Percentiles rank a stretch among this genome's conserved stretches.
Evolutionary conservation across 805 yeast species (phyloP).

Genomic region (Barnettozyma sucrosica): DNA sequence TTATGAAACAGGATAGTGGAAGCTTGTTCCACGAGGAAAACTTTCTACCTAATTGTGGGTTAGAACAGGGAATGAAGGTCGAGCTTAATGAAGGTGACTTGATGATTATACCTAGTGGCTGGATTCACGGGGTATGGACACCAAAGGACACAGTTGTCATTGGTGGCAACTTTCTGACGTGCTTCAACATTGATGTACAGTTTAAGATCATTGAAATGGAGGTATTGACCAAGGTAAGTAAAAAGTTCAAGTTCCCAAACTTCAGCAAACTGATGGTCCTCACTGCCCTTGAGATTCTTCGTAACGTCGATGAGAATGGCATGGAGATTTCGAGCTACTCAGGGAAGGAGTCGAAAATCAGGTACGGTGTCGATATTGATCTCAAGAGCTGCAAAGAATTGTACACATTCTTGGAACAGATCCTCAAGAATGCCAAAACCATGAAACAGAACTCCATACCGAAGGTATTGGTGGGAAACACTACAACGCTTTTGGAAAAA

Average conservation of each 20-base stretch:
- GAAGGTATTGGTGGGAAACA: slow-evolving; percentile 1
- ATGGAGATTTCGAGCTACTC: neutral
- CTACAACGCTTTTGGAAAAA: neutral
- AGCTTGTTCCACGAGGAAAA: slow-evolving; percentile 5
- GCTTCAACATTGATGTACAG: slow-evolving; percentile 52
- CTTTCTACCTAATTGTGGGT: slow-evolving; percentile 5
- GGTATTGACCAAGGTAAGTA: slow-evolving; percentile 61
- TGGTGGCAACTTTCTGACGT: slow-evolving; percentile 83
- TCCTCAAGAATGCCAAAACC: neutral
- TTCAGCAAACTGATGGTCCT: slow-evolving; percentile 69
- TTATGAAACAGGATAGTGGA: slow-evolving; percentile 28
- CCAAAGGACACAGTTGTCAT: slow-evolving; percentile 75
- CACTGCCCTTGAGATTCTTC: slow-evolving; percentile 33
- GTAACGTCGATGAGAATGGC: slow-evolving; percentile 4
- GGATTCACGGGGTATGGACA: slow-evolving; percentile 89
- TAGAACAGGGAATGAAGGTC: slow-evolving; percentile 47
- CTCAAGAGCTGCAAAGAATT: slow-evolving; percentile 7
- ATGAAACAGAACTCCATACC: neutral
- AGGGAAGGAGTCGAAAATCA: neutral
- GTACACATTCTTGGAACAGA: slow-evolving; percentile 1
- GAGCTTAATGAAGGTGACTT: slow-evolving; percentile 60
- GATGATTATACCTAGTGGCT: slow-evolving; percentile 81
- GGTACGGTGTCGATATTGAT: slow-evolving; percentile 8
- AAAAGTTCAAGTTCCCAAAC: slow-evolving; percentile 71
- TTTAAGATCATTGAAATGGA: slow-evolving; percentile 59